Conservation (phyloP, 306 rosid species). For the Corylus heterophylla region DNA sequence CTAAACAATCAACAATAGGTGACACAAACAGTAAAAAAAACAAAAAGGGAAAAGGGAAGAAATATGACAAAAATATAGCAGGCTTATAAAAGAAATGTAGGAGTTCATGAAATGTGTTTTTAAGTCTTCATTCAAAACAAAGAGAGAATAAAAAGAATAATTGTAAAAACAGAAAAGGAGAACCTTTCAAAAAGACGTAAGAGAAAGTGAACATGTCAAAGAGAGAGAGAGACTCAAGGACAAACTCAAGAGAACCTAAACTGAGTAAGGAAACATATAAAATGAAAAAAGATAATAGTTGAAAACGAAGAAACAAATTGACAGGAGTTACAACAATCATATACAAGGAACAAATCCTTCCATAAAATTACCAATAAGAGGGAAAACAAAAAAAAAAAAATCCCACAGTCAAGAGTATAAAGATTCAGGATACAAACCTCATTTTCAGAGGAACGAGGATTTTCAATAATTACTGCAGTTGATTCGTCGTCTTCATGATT, state of each 20-base stretch:
- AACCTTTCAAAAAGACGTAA: neutral
- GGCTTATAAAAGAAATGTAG: neutral
- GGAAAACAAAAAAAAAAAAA: neutral
- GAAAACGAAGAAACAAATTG: neutral
- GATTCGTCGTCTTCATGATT: conserved; percentile 71
- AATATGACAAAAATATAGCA: neutral
- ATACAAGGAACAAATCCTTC: neutral
- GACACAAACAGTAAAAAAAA: neutral
- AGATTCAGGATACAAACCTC: conserved; percentile 49
- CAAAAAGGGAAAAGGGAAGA: neutral
- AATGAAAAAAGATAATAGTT: neutral
- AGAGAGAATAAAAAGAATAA: neutral
- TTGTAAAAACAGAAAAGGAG: neutral
- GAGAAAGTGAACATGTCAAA: neutral
- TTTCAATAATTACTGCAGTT: conserved; percentile 73
- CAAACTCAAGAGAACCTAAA: neutral
- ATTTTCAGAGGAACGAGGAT: conserved; percentile 88
- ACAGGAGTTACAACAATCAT: neutral
- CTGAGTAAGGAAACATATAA: neutral
- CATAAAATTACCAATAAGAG: neutral
- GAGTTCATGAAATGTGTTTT: neutral
- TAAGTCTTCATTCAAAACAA: neutral
- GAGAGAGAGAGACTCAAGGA: neutral
- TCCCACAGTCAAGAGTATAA: neutral
- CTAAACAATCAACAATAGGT: neutral